A percentile compares a stretch with the other conserved stretches of the same genome.
These are phyloP conservation scores for Pseudogymnoascus sp. DNA, from an alignment of 2,329 filamentous ascomycete genomes.

Conservation along the genomic window DNA sequence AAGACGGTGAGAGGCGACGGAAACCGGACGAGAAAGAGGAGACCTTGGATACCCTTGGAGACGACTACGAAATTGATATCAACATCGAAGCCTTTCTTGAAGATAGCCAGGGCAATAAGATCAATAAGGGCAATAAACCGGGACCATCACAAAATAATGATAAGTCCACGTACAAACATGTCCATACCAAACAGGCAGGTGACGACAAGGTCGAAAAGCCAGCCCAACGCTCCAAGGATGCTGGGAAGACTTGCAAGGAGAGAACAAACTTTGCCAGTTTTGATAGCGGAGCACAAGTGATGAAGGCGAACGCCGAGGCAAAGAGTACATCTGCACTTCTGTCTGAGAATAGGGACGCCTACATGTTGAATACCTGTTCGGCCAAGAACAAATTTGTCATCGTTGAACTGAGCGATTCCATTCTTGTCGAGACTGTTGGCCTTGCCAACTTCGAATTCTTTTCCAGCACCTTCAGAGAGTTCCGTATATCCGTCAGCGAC, in stretches of 20 bases:
- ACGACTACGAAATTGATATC: slow-evolving; percentile 79
- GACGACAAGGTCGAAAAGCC: slow-evolving; percentile 20
- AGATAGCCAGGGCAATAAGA: slow-evolving; percentile 17
- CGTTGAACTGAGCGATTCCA: slow-evolving; percentile 82
- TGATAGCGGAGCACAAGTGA: slow-evolving; percentile 86
- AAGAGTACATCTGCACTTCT: slow-evolving; percentile 85
- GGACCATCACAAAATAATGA: slow-evolving; percentile 20
- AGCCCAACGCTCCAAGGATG: slow-evolving; percentile 70
- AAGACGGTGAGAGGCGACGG: slow-evolving; percentile 43
- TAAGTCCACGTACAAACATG: slow-evolving; percentile 14
- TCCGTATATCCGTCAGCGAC: slow-evolving; percentile 87
- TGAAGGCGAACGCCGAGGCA: slow-evolving; percentile 80
- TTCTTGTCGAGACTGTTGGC: slow-evolving; percentile 81
- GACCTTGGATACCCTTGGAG: slow-evolving; percentile 71
- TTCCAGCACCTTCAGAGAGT: slow-evolving; percentile 89
- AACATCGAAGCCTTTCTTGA: slow-evolving; percentile 60
- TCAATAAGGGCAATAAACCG: slow-evolving; percentile 11
- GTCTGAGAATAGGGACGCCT: slow-evolving; percentile 96
- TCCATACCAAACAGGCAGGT: slow-evolving; percentile 8
- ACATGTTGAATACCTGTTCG: slow-evolving; percentile 91
- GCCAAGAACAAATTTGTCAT: slow-evolving; percentile 87
- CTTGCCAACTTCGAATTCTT: slow-evolving; percentile 99
- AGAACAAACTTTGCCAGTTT: slow-evolving; percentile 97
- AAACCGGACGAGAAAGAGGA: slow-evolving; percentile 53
- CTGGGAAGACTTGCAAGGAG: slow-evolving; percentile 95